Percentiles rank a stretch among this genome's conserved stretches.
Conservation (phyloP, 2,329 filamentous ascomycete species). For the Aspergillus luchuensis region DNA sequence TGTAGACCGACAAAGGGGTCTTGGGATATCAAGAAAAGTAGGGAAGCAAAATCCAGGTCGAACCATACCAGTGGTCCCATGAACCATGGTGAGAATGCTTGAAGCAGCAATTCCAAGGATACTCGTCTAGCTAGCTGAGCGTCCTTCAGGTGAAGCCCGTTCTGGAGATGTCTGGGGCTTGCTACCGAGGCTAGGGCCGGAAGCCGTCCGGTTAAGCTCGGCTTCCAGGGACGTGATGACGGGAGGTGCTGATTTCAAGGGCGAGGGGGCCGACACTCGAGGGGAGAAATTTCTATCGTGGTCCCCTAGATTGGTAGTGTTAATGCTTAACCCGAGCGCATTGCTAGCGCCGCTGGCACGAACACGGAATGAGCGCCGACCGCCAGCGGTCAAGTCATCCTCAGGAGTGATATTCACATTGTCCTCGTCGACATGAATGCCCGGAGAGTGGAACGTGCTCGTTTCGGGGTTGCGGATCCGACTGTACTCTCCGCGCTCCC, state of each 20-base stretch:
- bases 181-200: conserved; percentile 33
- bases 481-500: conserved; percentile 30
- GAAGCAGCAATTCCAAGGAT: neutral
- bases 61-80: conserved; percentile 18
- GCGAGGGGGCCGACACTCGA: conserved; percentile 24
- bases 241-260: conserved; percentile 36
- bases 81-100: neutral
- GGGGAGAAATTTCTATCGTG: conserved; percentile 27
- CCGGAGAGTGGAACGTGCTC: conserved; percentile 21
- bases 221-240: conserved; percentile 32
- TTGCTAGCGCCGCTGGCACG: conserved; percentile 35
- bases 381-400: conserved; percentile 24
- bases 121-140: conserved; percentile 9
- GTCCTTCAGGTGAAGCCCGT: conserved; percentile 12
- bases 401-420: conserved; percentile 29
- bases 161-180: conserved; percentile 24
- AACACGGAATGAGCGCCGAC: conserved; percentile 36
- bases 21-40: neutral
- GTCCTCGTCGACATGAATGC: conserved; percentile 25
- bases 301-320: conserved; percentile 35
- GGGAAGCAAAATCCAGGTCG: conserved; percentile 1
- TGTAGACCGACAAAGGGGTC: neutral
- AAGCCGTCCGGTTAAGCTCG: conserved; percentile 25
- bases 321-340: conserved; percentile 31
- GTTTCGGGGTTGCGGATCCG: conserved; percentile 29